Evolutionary conservation across 139 green algal genomes (phyloP).

Genomic region (Asterochloris sp.): DNA sequence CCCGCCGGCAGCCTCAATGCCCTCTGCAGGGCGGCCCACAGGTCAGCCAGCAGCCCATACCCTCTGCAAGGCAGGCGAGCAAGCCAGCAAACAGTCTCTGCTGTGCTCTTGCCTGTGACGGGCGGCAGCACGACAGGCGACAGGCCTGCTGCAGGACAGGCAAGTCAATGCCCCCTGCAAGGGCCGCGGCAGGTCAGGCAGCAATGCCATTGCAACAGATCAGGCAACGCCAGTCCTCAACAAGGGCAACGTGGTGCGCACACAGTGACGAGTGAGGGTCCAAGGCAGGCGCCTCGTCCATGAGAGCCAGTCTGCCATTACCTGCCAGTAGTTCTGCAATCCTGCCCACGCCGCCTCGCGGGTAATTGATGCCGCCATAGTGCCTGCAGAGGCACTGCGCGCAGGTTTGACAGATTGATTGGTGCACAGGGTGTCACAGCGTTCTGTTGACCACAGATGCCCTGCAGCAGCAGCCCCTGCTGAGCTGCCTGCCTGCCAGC

Average conservation of each 20-base stretch:
- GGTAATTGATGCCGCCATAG: slow-evolving; percentile 98
- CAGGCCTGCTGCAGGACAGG: no score
- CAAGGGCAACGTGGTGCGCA: no score
- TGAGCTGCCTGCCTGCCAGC: neutral
- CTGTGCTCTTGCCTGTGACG: no score
- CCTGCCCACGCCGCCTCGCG: slow-evolving; percentile 75
- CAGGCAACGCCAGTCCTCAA: no score
- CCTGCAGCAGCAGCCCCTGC: neutral
- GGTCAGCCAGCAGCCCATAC: no score
- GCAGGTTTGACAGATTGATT: slow-evolving; percentile 19
- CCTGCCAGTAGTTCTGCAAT: slow-evolving; percentile 74
- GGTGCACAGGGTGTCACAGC: neutral
- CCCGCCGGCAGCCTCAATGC: slow-evolving; percentile 68
- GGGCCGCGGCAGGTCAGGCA: no score
- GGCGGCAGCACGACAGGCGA: no score
- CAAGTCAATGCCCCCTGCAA: no score
- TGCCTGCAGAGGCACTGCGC: slow-evolving; percentile 42
- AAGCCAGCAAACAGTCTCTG: no score
- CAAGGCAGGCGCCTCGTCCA: neutral
- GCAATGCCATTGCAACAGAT: no score
- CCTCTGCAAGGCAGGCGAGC: no score
- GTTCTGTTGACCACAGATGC: neutral
- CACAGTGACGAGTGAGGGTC: no score
- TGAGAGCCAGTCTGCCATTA: neutral
- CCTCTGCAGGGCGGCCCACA: slow-evolving; percentile 25